Conservation (phyloP, 1,284 basidiomycete genomes). For the Porodaedalea pini region DNA sequence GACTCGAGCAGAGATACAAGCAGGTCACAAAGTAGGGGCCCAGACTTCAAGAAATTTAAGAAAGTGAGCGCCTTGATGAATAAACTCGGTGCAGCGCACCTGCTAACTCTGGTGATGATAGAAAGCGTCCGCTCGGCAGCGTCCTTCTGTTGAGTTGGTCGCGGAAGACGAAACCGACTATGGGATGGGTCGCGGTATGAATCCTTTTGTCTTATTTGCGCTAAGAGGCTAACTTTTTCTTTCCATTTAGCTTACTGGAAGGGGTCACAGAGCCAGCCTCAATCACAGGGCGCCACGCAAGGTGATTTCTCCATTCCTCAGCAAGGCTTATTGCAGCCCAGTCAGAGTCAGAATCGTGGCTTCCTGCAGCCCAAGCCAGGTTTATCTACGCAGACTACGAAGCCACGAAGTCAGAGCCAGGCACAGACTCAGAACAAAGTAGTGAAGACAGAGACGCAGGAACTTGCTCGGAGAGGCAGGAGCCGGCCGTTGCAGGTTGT, state of each 20-base stretch:
- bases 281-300: slow-evolving; percentile 23
- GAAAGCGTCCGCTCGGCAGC: slow-evolving; percentile 32
- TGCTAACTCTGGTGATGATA: slow-evolving; percentile 21
- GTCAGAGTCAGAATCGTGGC: slow-evolving; percentile 24
- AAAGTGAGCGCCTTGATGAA: slow-evolving; percentile 47
- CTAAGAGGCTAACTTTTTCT: not conserved
- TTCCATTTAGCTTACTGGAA: slow-evolving; percentile 56
- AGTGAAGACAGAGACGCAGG: not conserved
- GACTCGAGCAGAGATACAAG: slow-evolving; percentile 22
- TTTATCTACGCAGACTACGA: slow-evolving; percentile 3
- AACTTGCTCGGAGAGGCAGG: not conserved
- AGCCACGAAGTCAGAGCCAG: slow-evolving; percentile 8
- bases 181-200: slow-evolving; percentile 51
- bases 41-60: slow-evolving; percentile 87
- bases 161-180: slow-evolving; percentile 52
- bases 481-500: slow-evolving; percentile 5
- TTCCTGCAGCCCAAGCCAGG: slow-evolving; percentile 10
- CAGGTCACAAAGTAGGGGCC: slow-evolving; percentile 48
- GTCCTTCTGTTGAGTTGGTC: slow-evolving; percentile 49
- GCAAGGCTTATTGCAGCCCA: slow-evolving; percentile 9
- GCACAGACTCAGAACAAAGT: slow-evolving; percentile 2
- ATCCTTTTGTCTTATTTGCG: not conserved
- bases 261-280: slow-evolving; percentile 25
- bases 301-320: not conserved
- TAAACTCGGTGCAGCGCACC: not conserved